Evolutionary conservation across 2,329 filamentous ascomycete species (phyloP).

Genomic region (Sporothrix schenckii): DNA sequence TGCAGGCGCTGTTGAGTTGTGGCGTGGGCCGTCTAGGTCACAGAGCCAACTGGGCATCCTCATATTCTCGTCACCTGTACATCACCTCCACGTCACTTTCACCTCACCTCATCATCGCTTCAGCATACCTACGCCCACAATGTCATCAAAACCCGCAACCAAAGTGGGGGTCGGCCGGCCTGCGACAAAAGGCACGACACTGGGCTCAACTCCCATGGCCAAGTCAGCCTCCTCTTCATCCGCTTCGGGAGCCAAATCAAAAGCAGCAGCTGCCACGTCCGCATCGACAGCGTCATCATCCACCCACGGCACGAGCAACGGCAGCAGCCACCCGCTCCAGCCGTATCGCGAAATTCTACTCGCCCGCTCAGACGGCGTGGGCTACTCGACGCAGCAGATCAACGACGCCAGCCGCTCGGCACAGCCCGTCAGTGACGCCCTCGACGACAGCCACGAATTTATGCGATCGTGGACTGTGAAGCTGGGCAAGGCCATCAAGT

Average conservation of each 20-base stretch:
- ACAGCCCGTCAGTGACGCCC: conserved; percentile 34
- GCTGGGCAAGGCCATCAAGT: conserved; percentile 38
- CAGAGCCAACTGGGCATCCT: neutral
- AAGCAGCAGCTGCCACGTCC: neutral
- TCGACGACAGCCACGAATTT: conserved; percentile 34
- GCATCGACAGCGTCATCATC: neutral
- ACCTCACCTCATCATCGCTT: neutral
- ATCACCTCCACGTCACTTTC: neutral
- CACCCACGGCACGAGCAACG: neutral
- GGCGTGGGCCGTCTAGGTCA: neutral
- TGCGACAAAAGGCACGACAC: neutral
- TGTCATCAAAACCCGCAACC: conserved; percentile 19
- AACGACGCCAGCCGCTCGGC: conserved; percentile 37
- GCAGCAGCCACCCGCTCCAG: conserved; percentile 22
- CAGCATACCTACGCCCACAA: neutral
- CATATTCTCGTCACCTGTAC: neutral
- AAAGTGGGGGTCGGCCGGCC: neutral
- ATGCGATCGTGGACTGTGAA: conserved; percentile 36
- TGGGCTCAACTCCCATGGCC: conserved; percentile 16
- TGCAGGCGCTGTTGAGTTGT: neutral
- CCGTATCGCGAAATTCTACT: conserved; percentile 35
- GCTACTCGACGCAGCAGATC: conserved; percentile 37
- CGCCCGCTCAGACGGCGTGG: conserved; percentile 35
- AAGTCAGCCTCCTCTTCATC: conserved; percentile 6
- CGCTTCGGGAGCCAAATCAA: conserved; percentile 7